Evolutionary conservation across 2,329 filamentous ascomycete species (phyloP), one percentile per base, ranked within the genome.

Genomic region (Penicillium sp.): DNA sequence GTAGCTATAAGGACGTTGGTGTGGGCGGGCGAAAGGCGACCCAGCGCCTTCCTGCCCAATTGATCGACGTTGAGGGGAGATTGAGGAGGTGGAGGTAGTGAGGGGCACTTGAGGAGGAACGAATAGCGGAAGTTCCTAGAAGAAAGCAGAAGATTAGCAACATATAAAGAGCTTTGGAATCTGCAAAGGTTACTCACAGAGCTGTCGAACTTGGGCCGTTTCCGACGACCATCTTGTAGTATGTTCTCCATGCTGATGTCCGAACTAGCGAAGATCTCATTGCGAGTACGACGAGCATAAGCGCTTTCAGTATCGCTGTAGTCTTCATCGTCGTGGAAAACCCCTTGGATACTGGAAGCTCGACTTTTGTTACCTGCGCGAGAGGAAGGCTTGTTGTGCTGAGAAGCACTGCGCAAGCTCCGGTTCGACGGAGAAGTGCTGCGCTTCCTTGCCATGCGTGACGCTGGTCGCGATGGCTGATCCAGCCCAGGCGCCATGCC

Each of bases 241-340:
- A 99, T 97, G 72, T 99, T 99, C 66, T 97, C 92, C 64, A 97
- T 86, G 72, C 93, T 97, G 70, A 99, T 99, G 66, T 99, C 94
- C 14, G 94, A 96, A 71, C 91, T 97, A 46, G 91, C 92, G 67
- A 96, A 85, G 61, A 91, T 89, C 67, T 97, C 92, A 61, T 81
- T 86, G 74, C 90, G 92, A 65, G 83, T 85, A 72, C 89, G 89
- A 67, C 89, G 87, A 55, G 88, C 88, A 58, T 89, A 84, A 27
- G 87, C 90, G 57, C 87, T 89, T 62, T 96, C 92, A 64, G 90
- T 92, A 73, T 92, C 95, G 76, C 91, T 96, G 74, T 94, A 94
- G 58, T 86, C 88, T 65, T 81, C 85, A 61, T 96, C 91, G 59
- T 95, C 91, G 66, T 84, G 78, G 59, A 80, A 77, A 67, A 79